Conservation (phyloP, 2,329 filamentous ascomycete genomes). For the Domatiomyces globalis region DNA sequence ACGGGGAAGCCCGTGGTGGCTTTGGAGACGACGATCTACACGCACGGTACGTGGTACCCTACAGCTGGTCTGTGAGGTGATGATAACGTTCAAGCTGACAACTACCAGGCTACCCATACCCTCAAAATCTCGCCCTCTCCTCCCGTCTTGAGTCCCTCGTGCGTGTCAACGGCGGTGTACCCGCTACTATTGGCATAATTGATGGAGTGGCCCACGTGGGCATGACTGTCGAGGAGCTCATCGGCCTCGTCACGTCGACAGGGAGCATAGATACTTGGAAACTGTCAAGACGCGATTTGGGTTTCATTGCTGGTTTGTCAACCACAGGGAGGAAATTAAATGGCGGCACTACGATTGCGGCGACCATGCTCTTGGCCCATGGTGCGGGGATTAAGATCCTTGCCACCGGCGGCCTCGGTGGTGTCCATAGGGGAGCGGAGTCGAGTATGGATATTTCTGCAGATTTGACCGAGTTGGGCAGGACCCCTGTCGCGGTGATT, state of each 20-base stretch:
- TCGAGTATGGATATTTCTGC: constrained; percentile 85
- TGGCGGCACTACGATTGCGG: constrained; percentile 85
- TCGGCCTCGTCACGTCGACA: constrained; percentile 51
- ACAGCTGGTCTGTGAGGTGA: constrained; percentile 1
- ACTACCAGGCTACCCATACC: constrained; percentile 50
- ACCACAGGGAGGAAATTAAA: constrained; percentile 54
- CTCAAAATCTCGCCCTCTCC: constrained; percentile 61
- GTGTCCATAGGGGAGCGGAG: constrained; percentile 81
- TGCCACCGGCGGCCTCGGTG: constrained; percentile 85
- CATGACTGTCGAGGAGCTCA: constrained; percentile 56
- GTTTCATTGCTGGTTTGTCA: constrained; percentile 65
- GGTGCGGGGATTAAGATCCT: constrained; percentile 83
- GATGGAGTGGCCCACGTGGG: constrained; percentile 74
- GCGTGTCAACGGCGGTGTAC: constrained; percentile 64
- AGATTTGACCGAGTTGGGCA: constrained; percentile 82
- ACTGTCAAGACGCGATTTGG: constrained; percentile 73
- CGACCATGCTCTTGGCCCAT: constrained; percentile 79
- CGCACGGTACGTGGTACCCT: constrained; percentile 49
- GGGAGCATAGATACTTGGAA: constrained; percentile 58
- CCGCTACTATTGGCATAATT: constrained; percentile 80
- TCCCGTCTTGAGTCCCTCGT: constrained; percentile 67
- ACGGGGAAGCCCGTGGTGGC: constrained; percentile 73
- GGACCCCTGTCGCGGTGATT: constrained; percentile 76
- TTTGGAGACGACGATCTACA: constrained; percentile 93
- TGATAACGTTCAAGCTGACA: background rate